These are phyloP conservation scores for Tylopilus plumbeoviolaceoides DNA, from an alignment of 768 basidiomycete genomes.

Conservation along the genomic window DNA sequence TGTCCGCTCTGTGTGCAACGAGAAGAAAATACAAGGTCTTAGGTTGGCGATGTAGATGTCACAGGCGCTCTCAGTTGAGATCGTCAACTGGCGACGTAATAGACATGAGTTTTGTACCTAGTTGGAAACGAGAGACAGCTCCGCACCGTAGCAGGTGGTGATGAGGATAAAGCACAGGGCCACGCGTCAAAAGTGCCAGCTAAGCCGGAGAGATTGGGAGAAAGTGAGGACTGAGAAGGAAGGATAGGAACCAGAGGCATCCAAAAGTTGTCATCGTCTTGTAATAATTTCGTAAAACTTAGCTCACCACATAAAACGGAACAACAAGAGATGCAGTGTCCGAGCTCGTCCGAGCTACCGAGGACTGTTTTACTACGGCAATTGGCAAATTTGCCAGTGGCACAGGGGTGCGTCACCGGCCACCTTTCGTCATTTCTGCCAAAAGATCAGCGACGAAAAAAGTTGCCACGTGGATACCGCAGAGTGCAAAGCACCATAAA, in stretches of 20 bases:
- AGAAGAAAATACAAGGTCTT: conserved; percentile 7
- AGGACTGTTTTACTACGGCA: conserved; percentile 9
- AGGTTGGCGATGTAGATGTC: conserved; percentile 2
- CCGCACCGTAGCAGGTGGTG: neutral
- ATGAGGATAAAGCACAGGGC: conserved; percentile 1
- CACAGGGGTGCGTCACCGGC: no score
- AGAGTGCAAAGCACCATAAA: neutral
- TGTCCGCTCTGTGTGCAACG: conserved; percentile 31
- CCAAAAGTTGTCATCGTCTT: conserved; percentile 20
- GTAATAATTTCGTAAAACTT: conserved; percentile 33
- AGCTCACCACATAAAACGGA: conserved; percentile 21
- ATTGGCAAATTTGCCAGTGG: conserved; percentile 19
- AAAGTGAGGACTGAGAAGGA: conserved; percentile 1
- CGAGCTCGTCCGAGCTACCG: neutral
- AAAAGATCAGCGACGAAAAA: conserved; percentile 3
- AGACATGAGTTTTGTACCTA: conserved; percentile 10
- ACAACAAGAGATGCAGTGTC: conserved; percentile 11
- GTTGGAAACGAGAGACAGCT: neutral
- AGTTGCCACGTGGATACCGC: neutral
- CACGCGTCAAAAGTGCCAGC: neutral
- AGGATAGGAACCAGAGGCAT: conserved; percentile 6
- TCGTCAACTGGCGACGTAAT: conserved; percentile 20
- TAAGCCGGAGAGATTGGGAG: conserved; percentile 3
- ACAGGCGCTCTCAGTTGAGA: conserved; percentile 17
- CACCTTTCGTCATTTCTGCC: neutral